Evolutionary conservation across 768 basidiomycete species (phyloP).

Genomic region (Rhodotorula paludigena): DNA sequence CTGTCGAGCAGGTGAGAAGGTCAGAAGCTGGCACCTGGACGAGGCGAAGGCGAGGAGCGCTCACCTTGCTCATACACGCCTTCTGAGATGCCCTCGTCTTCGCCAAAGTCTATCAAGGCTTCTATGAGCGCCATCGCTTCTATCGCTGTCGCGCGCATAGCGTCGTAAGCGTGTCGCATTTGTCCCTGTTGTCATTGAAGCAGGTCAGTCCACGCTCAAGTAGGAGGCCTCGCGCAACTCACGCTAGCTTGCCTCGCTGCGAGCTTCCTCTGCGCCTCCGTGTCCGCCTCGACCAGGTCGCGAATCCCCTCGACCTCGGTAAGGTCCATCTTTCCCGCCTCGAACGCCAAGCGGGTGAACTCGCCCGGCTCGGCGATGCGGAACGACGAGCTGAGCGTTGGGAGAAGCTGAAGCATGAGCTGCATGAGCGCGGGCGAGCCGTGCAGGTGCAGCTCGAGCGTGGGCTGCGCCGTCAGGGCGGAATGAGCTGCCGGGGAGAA

Average conservation of each 20-base stretch:
- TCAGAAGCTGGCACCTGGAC: background rate
- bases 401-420: constrained; percentile 62
- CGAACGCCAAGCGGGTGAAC: constrained; percentile 78
- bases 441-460: constrained; percentile 78
- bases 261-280: constrained; percentile 69
- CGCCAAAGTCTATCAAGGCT: constrained; percentile 88
- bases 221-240: constrained; percentile 43
- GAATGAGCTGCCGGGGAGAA: constrained; percentile 55
- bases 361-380: constrained; percentile 81
- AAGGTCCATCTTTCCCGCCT: constrained; percentile 73
- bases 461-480: constrained; percentile 78
- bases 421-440: constrained; percentile 76
- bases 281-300: constrained; percentile 83
- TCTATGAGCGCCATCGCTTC: constrained; percentile 72
- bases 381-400: constrained; percentile 51
- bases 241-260: constrained; percentile 68
- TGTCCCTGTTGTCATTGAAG: constrained; percentile 55
- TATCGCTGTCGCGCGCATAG: constrained; percentile 63
- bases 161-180: constrained; percentile 59
- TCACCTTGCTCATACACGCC: constrained; percentile 55
- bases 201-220: background rate
- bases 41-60: background rate
- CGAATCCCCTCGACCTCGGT: constrained; percentile 84
- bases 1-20: too few relatives aligned
- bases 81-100: constrained; percentile 84